These are phyloP conservation scores for Phytophthora pluvialis DNA, from an alignment of 352 stramenopile genomes.

Conservation along the genomic window DNA sequence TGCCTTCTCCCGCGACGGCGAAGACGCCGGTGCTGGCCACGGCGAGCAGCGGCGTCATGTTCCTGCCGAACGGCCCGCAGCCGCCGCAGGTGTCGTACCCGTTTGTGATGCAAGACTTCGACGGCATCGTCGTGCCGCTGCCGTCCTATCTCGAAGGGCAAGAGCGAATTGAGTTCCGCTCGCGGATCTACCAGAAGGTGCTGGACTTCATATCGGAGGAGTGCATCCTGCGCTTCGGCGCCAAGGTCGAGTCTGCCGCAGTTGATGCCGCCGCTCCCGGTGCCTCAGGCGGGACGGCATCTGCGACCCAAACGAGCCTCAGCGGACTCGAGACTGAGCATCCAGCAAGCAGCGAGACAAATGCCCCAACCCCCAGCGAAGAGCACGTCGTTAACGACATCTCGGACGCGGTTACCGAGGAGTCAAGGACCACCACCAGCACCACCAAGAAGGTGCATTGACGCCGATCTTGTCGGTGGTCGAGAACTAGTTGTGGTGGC, in stretches of 20 bases:
- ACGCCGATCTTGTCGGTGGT: background rate
- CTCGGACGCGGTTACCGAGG: constrained; percentile 6
- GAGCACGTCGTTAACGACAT: background rate
- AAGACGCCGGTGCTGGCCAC: constrained; percentile 12
- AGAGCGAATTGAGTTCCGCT: constrained; percentile 77
- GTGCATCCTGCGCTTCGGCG: constrained; percentile 63
- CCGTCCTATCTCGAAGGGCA: constrained; percentile 78
- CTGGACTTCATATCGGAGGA: constrained; percentile 87
- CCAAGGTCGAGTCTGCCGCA: constrained; percentile 14
- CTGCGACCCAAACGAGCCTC: constrained; percentile 2
- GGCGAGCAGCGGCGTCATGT: constrained; percentile 38
- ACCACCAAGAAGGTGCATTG: constrained; percentile 33
- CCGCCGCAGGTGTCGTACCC: constrained; percentile 59
- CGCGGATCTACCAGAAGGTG: constrained; percentile 84
- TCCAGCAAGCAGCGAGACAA: constrained; percentile 7
- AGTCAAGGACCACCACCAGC: constrained; percentile 11
- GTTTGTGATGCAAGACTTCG: constrained; percentile 75
- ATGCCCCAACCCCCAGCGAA: constrained; percentile 4
- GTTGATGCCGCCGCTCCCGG: background rate
- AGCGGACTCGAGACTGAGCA: constrained; percentile 10
- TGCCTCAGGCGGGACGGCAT: background rate
- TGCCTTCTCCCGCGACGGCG: background rate
- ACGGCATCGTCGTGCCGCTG: constrained; percentile 80
- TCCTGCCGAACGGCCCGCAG: constrained; percentile 57
- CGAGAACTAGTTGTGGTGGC: background rate